phyloP scores from a whole-genome alignment of 2,329 filamentous ascomycete species.

The Fusarium zealandicum region DNA sequence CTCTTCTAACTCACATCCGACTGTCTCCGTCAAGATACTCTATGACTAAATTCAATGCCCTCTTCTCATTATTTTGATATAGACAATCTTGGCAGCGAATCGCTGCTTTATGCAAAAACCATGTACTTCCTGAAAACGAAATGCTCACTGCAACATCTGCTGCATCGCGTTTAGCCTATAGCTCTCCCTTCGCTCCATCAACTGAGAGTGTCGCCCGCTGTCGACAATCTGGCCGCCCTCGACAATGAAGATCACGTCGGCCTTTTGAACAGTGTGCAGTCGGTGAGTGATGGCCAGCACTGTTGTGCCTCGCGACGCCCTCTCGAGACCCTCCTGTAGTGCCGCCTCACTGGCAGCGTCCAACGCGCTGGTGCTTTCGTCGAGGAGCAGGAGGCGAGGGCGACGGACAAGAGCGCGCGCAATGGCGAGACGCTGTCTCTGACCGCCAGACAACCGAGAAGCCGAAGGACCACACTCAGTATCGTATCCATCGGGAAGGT shows the following conservation, averaged over 20 bases:
- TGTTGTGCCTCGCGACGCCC: conserved; percentile 59
- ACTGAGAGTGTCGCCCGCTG: conserved; percentile 59
- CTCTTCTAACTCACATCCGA: too few relatives aligned
- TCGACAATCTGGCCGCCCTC: conserved; percentile 61
- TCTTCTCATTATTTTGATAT: neutral
- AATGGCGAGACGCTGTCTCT: conserved; percentile 79
- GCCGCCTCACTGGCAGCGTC: conserved; percentile 73
- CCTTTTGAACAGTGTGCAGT: conserved; percentile 62
- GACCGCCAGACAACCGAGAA: conserved; percentile 77
- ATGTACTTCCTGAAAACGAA: too few relatives aligned
- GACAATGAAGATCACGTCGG: conserved; percentile 63
- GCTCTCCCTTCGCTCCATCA: conserved; percentile 59
- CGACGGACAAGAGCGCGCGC: conserved; percentile 76
- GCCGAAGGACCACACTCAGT: conserved; percentile 75
- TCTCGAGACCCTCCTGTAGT: conserved; percentile 72
- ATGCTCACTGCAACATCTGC: conserved; percentile 51
- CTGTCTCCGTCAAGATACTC: too few relatives aligned
- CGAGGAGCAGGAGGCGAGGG: conserved; percentile 76
- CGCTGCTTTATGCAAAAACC: neutral
- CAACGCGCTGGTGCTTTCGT: conserved; percentile 81
- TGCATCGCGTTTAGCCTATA: conserved; percentile 61
- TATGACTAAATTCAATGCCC: too few relatives aligned
- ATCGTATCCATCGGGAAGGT: conserved; percentile 70
- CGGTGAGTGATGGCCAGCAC: conserved; percentile 67
- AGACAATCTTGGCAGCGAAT: neutral